Base-by-base conservation (phyloP, 2,329 filamentous ascomycete species). In the Penicillium oxalicum region DNA sequence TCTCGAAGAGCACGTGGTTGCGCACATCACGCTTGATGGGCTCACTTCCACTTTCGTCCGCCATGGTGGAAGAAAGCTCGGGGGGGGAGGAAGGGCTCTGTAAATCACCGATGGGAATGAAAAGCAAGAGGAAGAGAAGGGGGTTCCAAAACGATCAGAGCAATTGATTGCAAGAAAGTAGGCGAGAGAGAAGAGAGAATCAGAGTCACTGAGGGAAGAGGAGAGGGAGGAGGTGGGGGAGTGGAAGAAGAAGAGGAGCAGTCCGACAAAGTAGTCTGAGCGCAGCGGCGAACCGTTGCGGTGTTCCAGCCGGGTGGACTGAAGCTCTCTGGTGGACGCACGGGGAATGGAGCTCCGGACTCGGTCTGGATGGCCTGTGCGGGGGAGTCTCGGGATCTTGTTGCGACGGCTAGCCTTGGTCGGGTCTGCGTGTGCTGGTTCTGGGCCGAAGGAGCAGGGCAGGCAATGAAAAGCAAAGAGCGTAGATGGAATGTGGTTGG, bases 1-100 rank as follows among this genome's bases (percentile, higher is more conserved):
- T 79, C 75, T 98, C 93, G 68, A 98, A 98, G 61, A 98, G 86
- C 65, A 94, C 78, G 74, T 97, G 93, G 72, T 95, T 93, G 75
- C 87, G 90, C 64, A 97, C 88, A 74, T 97, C 91, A 64, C 83
- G 67, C 62, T 66, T 76, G 57, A 62, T 63, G 26, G 61, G 58
- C 29, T 68, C 63, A 40, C 55, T 49, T 27, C 88, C 89, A 64
- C 94, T 88, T 59, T 95, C 89, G 58, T 95, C 90, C 36, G 90
- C 88, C 46, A 91, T 91, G 0, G 88, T 0, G 88, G 87, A 4
- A 24, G 39, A 32, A 41, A 24, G 39, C 39, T 28, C 11, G 39
- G 11, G 13, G 11, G 38, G 18, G 38, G 9, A 8, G 38, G 9
- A 8, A 9, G 25, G 37, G 12, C 9, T 38, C 25, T 24, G 18